Conservation (phyloP, 2,329 filamentous ascomycete species). For the Samsoniella hepiali region DNA sequence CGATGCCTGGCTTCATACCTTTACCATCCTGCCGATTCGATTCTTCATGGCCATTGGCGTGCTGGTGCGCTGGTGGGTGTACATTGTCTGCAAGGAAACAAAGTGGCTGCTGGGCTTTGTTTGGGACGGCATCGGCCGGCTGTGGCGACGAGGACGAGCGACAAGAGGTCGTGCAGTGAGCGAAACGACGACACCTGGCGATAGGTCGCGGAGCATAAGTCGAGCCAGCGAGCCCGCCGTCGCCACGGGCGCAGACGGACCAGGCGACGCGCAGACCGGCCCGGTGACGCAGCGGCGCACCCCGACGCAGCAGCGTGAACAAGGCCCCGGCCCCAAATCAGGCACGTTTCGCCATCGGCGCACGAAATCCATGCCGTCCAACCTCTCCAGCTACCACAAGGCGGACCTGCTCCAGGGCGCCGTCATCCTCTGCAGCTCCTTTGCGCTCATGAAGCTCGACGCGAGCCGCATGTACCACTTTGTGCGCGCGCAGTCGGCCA, state of each 20-base stretch:
- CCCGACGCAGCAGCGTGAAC: constrained; percentile 21
- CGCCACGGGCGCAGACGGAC: constrained; percentile 6
- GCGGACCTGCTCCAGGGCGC: constrained; percentile 90
- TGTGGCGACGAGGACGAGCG: constrained; percentile 64
- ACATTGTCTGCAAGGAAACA: constrained; percentile 68
- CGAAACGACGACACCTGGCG: constrained; percentile 33
- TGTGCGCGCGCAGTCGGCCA: constrained; percentile 91
- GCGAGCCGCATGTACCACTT: constrained; percentile 98
- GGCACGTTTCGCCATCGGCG: constrained; percentile 61
- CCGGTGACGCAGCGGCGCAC: constrained; percentile 19
- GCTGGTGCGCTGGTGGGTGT: constrained; percentile 72
- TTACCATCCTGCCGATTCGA: constrained; percentile 88
- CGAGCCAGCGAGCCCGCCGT: constrained; percentile 28
- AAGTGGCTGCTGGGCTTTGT: constrained; percentile 73
- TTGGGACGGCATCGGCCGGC: constrained; percentile 71
- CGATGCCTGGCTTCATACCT: constrained; percentile 94
- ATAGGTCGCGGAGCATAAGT: constrained; percentile 40
- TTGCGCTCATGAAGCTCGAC: constrained; percentile 84
- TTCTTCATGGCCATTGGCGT: constrained; percentile 80
- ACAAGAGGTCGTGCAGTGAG: constrained; percentile 35
- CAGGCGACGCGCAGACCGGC: constrained; percentile 8
- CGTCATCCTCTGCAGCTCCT: constrained; percentile 81
- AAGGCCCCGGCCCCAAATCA: constrained; percentile 30
- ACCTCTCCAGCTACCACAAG: constrained; percentile 83
- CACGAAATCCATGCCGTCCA: constrained; percentile 81